These are phyloP conservation scores for Graphiopsis chlorocephala DNA, from an alignment of 2,329 filamentous ascomycete genomes.

Conservation along the genomic window DNA sequence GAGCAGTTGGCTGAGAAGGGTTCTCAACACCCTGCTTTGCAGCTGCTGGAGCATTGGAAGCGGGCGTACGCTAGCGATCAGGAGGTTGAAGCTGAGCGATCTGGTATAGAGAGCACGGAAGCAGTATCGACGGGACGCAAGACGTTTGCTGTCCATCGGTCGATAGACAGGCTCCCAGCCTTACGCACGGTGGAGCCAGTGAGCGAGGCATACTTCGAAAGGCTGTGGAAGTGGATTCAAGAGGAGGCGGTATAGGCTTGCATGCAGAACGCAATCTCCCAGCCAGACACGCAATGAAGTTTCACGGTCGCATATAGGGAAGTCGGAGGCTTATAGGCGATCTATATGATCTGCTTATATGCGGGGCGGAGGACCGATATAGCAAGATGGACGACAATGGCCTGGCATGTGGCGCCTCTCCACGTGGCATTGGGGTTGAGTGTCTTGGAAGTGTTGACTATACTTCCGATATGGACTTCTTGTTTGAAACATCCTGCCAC, in stretches of 20 bases:
- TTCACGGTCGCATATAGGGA: conserved; percentile 15
- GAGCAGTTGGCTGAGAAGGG: conserved; percentile 25
- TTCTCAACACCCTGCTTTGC: conserved; percentile 44
- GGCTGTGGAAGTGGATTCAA: conserved; percentile 44
- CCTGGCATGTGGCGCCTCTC: not conserved
- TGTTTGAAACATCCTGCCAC: conserved; percentile 13
- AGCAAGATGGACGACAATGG: not conserved
- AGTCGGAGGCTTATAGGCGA: conserved; percentile 3
- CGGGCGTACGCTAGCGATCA: conserved; percentile 35
- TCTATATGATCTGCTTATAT: conserved; percentile 12
- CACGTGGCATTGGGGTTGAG: conserved; percentile 11
- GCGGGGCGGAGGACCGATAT: conserved; percentile 11
- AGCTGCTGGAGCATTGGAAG: conserved; percentile 52
- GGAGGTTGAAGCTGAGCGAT: conserved; percentile 4
- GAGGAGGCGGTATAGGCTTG: conserved; percentile 20
- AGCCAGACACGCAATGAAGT: conserved; percentile 13
- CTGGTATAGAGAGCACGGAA: conserved; percentile 12
- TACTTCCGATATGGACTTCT: not conserved
- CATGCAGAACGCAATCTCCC: conserved; percentile 16
- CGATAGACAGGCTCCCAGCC: conserved; percentile 34
- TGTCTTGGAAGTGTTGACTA: conserved; percentile 13
- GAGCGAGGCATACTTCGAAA: conserved; percentile 43
- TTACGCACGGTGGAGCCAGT: conserved; percentile 40
- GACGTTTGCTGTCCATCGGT: conserved; percentile 37
- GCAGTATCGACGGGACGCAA: conserved; percentile 15